Conservation (phyloP, 2,329 filamentous ascomycete species). For the Lachnellula subtilissima region DNA sequence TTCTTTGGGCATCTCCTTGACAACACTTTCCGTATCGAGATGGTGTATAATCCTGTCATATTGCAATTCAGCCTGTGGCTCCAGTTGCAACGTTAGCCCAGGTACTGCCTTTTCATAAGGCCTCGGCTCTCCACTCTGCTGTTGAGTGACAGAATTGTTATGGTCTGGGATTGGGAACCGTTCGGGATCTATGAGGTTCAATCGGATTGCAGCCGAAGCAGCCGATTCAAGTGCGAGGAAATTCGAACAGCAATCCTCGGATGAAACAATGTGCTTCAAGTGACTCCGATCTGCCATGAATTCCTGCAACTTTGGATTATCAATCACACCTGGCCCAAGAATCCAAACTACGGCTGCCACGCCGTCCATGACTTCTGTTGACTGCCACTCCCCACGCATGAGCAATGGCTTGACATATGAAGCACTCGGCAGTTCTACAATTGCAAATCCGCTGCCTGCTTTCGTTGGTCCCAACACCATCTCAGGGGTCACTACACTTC, state of each 20-base stretch:
- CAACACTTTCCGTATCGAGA: constrained; percentile 43
- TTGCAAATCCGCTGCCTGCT: constrained; percentile 67
- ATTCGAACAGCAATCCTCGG: constrained; percentile 70
- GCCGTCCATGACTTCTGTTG: constrained; percentile 58
- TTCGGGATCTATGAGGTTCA: constrained; percentile 67
- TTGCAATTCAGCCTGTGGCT: constrained; percentile 32
- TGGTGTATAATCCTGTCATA: constrained; percentile 43
- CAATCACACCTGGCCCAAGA: constrained; percentile 62
- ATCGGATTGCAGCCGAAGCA: constrained; percentile 60
- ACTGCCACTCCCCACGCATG: constrained; percentile 66
- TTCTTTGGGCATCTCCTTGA: constrained; percentile 35
- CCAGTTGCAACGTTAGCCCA: constrained; percentile 23
- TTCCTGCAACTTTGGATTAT: constrained; percentile 56
- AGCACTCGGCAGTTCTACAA: constrained; percentile 71
- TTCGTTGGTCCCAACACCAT: constrained; percentile 73
- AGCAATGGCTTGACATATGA: constrained; percentile 69
- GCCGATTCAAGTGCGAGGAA: constrained; percentile 65
- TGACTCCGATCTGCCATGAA: constrained; percentile 63
- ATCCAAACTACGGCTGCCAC: constrained; percentile 75
- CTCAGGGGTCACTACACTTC: constrained; percentile 69
- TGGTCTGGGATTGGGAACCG: constrained; percentile 70
- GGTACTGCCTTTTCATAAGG: constrained; percentile 22
- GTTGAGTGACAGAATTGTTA: constrained; percentile 38
- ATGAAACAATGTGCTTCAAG: constrained; percentile 72
- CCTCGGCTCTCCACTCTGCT: not conserved